phyloP scores from a whole-genome alignment of 2,329 filamentous ascomycete species.

The Orbilia quercus region DNA sequence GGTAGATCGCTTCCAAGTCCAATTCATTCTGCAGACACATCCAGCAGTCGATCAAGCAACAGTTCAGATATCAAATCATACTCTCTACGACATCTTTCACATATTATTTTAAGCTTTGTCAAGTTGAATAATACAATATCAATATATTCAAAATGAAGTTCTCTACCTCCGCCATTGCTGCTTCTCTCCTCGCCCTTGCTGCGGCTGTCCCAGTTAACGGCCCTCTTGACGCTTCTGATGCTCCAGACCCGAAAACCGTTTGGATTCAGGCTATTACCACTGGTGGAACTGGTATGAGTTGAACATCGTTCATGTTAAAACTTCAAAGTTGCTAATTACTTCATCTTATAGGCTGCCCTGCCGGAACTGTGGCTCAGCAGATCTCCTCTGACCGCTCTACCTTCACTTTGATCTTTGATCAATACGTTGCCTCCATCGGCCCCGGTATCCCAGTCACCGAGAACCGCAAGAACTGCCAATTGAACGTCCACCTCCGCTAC shows the following conservation, averaged over 20 bases:
- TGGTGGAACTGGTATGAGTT: constrained; percentile 62
- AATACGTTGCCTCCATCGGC: constrained; percentile 68
- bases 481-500: constrained; percentile 68
- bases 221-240: constrained; percentile 50
- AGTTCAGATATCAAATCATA: constrained; percentile 14
- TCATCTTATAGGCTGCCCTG: constrained; percentile 64
- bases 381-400: constrained; percentile 64
- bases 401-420: constrained; percentile 68
- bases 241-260: constrained; percentile 62
- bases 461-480: constrained; percentile 68
- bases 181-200: constrained; percentile 57
- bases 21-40: constrained; percentile 43
- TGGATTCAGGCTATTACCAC: constrained; percentile 65
- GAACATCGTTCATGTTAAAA: background rate
- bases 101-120: constrained; percentile 5
- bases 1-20: constrained; percentile 33
- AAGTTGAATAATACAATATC: constrained; percentile 11
- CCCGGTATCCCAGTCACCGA: constrained; percentile 64
- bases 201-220: constrained; percentile 54
- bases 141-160: constrained; percentile 55
- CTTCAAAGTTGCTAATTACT: constrained; percentile 12
- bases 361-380: constrained; percentile 64
- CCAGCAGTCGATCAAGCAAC: constrained; percentile 26
- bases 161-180: constrained; percentile 58
- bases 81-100: background rate